Evolutionary conservation across 805 yeast species (phyloP).

Genomic region (Sugiyamaella chiloensis): DNA sequence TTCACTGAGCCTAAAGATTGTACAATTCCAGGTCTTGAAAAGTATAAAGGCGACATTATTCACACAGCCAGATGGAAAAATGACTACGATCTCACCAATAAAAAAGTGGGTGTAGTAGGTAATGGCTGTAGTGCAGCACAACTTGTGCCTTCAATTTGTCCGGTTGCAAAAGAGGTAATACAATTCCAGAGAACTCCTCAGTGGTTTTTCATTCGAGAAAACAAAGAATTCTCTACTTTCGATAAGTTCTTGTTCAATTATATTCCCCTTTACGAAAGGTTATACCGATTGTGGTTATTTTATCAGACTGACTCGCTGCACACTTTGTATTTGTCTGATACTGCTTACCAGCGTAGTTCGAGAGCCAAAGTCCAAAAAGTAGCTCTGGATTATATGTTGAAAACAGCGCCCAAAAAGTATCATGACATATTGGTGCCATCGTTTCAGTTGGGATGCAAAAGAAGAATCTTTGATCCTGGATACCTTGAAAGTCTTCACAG

Average conservation of each 20-base stretch:
- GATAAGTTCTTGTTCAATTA: conserved; percentile 15
- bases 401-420: conserved; percentile 18
- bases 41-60: conserved; percentile 31
- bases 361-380: conserved; percentile 8
- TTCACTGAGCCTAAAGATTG: conserved; percentile 31
- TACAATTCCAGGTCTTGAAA: conserved; percentile 27
- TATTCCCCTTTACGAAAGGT: conserved; percentile 10
- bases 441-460: conserved; percentile 19
- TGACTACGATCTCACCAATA: conserved; percentile 25
- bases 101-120: conserved; percentile 22
- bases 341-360: conserved; percentile 8
- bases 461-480: conserved; percentile 20
- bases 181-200: conserved; percentile 23
- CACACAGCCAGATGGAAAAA: conserved; percentile 36
- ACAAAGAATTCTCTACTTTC: conserved; percentile 9
- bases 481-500: conserved; percentile 15
- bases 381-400: conserved; percentile 13
- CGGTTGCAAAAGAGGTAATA: conserved; percentile 7
- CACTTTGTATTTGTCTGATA: conserved; percentile 11
- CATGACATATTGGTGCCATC: conserved; percentile 18
- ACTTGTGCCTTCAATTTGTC: conserved; percentile 19
- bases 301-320: conserved; percentile 16
- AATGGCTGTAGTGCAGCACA: conserved; percentile 25
- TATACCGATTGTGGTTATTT: conserved; percentile 11
- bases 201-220: conserved; percentile 19